Evolutionary conservation across 2,329 filamentous ascomycete genomes (phyloP), one percentile per base, ranked within the genome.

Genomic region (Aspergillus sp.): DNA sequence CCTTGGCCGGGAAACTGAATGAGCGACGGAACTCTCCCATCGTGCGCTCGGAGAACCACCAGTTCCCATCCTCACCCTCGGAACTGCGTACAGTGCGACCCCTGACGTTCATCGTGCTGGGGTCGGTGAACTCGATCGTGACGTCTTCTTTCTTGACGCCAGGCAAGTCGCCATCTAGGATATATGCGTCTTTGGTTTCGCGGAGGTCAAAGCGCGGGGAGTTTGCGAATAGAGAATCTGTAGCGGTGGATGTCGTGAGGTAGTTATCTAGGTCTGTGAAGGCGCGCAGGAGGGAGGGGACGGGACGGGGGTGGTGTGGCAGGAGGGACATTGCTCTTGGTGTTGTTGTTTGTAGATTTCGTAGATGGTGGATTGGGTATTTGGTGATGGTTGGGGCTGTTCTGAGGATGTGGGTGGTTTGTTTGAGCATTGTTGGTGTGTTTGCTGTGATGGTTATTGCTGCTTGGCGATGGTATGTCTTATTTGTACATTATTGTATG

Each of bases 1-100:
- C 81, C 44, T 80, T 75, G 4, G 75, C 74, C 1, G 85, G 84
- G 78, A 88, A 88, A 56, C 75, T 78, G 74, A 88, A 88, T 54
- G 77, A 79, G 67, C 86, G 81, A 61, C 82, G 80, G 76, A 88
- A 88, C 57, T 84, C 80, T 63, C 85, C 85, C 13, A 85, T 77
- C 1, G 79, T 81, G 66, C 86, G 83, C 73, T 88, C 86, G 54
- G 77, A 81, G 57, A 86, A 80, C 85, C 84, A 87, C 52, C 52
- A 55, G 5, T 38, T 41, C 19, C 41, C 52, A 2, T 23, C 52
- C 21, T 54, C 52, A 6, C 19, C 25, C 36, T 39, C n/a, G 0
- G 52, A 3, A 2, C 10, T 25, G 52, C 52, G 38, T 5, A 41
- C 52, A n/a, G 11, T 54, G 5, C 64, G 71, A 11, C 80, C 80